Conservation (phyloP, 805 yeast genomes). For the Candida namnaoensis region DNA sequence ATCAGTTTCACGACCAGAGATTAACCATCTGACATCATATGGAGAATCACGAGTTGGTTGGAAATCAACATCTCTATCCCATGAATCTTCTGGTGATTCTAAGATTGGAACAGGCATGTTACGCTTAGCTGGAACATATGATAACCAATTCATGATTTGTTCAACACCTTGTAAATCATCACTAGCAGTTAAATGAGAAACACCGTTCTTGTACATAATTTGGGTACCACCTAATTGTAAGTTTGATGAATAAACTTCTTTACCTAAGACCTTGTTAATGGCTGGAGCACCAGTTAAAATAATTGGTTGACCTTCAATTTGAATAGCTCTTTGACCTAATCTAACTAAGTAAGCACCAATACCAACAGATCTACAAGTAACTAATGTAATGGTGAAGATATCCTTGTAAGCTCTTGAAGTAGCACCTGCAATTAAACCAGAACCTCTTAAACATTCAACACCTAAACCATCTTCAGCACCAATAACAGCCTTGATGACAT, state of each 20-base stretch:
- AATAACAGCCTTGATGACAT: constrained; percentile 73
- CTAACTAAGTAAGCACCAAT: constrained; percentile 98
- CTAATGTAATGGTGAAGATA: constrained; percentile 94
- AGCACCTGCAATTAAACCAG: constrained; percentile 98
- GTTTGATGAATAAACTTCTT: constrained; percentile 95
- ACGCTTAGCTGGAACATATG: constrained; percentile 88
- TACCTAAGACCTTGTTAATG: constrained; percentile 90
- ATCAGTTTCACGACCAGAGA: constrained; percentile 70
- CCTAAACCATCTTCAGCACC: constrained; percentile 97
- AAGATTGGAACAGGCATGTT: constrained; percentile 86
- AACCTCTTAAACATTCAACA: constrained; percentile 96
- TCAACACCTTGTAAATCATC: constrained; percentile 96
- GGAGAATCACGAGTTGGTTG: constrained; percentile 63
- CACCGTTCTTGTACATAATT: constrained; percentile 98
- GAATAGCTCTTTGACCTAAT: constrained; percentile 97
- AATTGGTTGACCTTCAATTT: constrained; percentile 97
- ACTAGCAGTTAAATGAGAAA: constrained; percentile 92
- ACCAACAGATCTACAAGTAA: constrained; percentile 99
- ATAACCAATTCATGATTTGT: constrained; percentile 91
- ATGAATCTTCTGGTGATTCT: constrained; percentile 61
- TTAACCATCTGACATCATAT: constrained; percentile 92
- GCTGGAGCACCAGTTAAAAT: constrained; percentile 99
- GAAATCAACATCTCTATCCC: constrained; percentile 92
- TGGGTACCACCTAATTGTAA: constrained; percentile 99
- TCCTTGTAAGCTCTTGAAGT: constrained; percentile 97